Percentiles rank a stretch among this genome's conserved stretches.
These are phyloP conservation scores for Eucalyptus marginata DNA, from an alignment of 345 rosid genomes.

Conservation along the genomic window DNA sequence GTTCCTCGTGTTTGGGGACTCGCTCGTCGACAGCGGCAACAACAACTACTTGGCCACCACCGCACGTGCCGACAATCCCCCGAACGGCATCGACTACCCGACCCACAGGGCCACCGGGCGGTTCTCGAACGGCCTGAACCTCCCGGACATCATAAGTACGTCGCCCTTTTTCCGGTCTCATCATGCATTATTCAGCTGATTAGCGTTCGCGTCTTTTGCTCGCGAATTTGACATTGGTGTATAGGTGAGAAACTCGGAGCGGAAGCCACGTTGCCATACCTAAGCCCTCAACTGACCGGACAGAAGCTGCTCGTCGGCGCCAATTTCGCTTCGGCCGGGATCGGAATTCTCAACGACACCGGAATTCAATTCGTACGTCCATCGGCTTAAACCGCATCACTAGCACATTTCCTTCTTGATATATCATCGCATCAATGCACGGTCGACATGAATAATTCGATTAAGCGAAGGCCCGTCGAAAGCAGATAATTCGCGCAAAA, in stretches of 20 bases:
- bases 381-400: not conserved
- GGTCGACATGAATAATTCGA: not conserved
- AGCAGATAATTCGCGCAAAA: not conserved
- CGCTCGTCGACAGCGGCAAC: constrained; percentile 39
- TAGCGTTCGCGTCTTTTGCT: not conserved
- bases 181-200: not conserved
- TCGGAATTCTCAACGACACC: constrained; percentile 39
- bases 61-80: constrained; percentile 37
- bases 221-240: not conserved
- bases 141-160: constrained; percentile 34
- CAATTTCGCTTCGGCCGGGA: constrained; percentile 45
- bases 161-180: not conserved
- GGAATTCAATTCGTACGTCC: constrained; percentile 30
- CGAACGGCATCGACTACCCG: constrained; percentile 35
- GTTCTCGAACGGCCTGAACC: constrained; percentile 36
- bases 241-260: constrained; percentile 30
- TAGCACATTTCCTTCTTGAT: not conserved
- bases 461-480: not conserved
- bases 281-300: constrained; percentile 26
- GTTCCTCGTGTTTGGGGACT: constrained; percentile 31
- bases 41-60: constrained; percentile 35
- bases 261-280: constrained; percentile 27
- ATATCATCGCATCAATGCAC: not conserved
- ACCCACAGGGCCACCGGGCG: constrained; percentile 32
- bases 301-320: constrained; percentile 27